A percentile compares a stretch with the other conserved stretches of the same genome.
phyloP scores from a whole-genome alignment of 2,329 filamentous ascomycete genomes.

The Emydomyces testavorans region DNA sequence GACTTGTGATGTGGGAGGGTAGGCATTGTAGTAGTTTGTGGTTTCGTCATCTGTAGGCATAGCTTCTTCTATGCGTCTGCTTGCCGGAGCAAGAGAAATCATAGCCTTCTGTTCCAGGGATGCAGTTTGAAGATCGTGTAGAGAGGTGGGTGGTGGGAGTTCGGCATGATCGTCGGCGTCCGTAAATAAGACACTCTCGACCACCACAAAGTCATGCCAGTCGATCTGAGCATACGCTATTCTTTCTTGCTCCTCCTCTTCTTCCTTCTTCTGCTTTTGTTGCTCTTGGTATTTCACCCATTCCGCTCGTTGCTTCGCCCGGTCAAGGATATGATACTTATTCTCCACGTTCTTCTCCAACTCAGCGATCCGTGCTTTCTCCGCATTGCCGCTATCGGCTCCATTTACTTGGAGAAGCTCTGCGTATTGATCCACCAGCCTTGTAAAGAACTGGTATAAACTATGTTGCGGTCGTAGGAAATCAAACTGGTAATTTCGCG shows the following conservation, averaged over 20 bases:
- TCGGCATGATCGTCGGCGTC: constrained; percentile 77
- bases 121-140: constrained; percentile 84
- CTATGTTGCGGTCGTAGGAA: constrained; percentile 93
- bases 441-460: constrained; percentile 88
- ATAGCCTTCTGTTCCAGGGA: constrained; percentile 91
- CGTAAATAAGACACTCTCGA: constrained; percentile 87
- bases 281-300: constrained; percentile 74
- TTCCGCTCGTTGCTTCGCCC: constrained; percentile 74
- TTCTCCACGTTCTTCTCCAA: constrained; percentile 65
- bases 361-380: constrained; percentile 60
- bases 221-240: constrained; percentile 75
- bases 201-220: constrained; percentile 94
- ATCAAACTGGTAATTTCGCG: constrained; percentile 87
- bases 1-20: constrained; percentile 32
- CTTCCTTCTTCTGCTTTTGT: constrained; percentile 80
- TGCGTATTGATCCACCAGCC: constrained; percentile 89
- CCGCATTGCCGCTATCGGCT: constrained; percentile 56
- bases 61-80: constrained; percentile 84
- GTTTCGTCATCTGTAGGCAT: constrained; percentile 65
- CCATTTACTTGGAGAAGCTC: constrained; percentile 58
- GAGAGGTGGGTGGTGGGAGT: constrained; percentile 75
- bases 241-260: constrained; percentile 72
- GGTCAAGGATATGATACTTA: constrained; percentile 65
- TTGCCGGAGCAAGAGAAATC: constrained; percentile 64
- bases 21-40: constrained; percentile 43